Evolutionary conservation across 2,329 filamentous ascomycete species (phyloP).

Genomic region (Claviceps sp.): DNA sequence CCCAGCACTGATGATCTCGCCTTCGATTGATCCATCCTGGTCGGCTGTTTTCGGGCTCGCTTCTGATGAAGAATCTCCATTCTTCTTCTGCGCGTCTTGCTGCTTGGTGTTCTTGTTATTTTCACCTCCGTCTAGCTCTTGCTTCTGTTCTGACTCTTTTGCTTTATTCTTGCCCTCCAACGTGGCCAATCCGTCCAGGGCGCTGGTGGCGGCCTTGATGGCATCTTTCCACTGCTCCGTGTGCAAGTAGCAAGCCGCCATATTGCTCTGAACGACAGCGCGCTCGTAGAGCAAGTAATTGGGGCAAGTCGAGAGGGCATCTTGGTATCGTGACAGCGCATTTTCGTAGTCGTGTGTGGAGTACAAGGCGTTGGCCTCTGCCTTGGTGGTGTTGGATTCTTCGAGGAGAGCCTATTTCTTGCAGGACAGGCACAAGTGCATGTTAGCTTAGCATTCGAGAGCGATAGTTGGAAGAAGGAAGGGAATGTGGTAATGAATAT

Average conservation of each 20-base stretch:
- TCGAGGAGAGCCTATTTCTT: slow-evolving; percentile 46
- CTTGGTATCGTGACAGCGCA: slow-evolving; percentile 72
- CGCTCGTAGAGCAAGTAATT: slow-evolving; percentile 79
- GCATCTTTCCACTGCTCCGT: slow-evolving; percentile 76
- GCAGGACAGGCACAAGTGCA: neutral
- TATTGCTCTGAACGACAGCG: slow-evolving; percentile 77
- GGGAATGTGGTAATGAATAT: neutral
- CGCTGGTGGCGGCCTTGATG: slow-evolving; percentile 56
- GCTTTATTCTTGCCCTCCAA: slow-evolving; percentile 24
- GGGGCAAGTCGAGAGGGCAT: slow-evolving; percentile 65
- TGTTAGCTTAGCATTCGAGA: neutral
- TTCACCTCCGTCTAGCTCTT: slow-evolving; percentile 23
- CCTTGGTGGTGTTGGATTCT: slow-evolving; percentile 61
- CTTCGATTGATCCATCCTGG: slow-evolving; percentile 29
- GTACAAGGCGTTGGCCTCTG: slow-evolving; percentile 70
- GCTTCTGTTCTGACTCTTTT: slow-evolving; percentile 30
- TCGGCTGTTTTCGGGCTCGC: slow-evolving; percentile 24
- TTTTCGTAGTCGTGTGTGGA: slow-evolving; percentile 54
- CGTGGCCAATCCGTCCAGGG: slow-evolving; percentile 58
- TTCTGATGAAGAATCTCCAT: neutral
- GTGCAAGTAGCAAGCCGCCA: slow-evolving; percentile 79
- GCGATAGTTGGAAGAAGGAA: neutral
- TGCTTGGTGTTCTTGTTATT: too few species aligned
- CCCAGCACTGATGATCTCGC: slow-evolving; percentile 46
- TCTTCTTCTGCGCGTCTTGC: too few species aligned